Conservation (phyloP, 495 filamentous ascomycete species). For the Patellaria atrata region DNA sequence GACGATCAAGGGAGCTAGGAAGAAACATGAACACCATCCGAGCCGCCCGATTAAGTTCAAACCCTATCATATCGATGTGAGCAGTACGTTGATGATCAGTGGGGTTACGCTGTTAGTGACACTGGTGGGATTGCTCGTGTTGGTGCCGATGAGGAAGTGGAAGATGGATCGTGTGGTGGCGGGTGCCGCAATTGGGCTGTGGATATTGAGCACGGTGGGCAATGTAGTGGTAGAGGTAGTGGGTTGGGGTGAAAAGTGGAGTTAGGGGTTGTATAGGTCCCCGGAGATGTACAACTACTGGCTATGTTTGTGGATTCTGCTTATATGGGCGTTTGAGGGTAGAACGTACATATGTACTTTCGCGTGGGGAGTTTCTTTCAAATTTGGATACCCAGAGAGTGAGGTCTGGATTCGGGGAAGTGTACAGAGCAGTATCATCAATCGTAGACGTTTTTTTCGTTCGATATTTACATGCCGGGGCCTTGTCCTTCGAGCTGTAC, state of each 20-base stretch:
- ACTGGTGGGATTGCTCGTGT: slow-evolving; percentile 59
- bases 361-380: too few relatives aligned
- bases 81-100: slow-evolving; percentile 67
- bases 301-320: too few relatives aligned
- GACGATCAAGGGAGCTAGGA: slow-evolving; percentile 45
- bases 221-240: slow-evolving; percentile 71
- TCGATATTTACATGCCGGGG: too few relatives aligned
- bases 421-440: too few relatives aligned
- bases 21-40: slow-evolving; percentile 43
- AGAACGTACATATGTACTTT: too few relatives aligned
- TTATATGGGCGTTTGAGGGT: too few relatives aligned
- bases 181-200: slow-evolving; percentile 67
- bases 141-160: slow-evolving; percentile 81
- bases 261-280: not conserved
- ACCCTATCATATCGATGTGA: slow-evolving; percentile 65
- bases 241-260: slow-evolving; percentile 16
- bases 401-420: too few relatives aligned
- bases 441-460: too few relatives aligned
- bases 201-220: slow-evolving; percentile 65
- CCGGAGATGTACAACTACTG: too few relatives aligned
- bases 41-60: slow-evolving; percentile 31
- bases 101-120: slow-evolving; percentile 70
- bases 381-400: too few relatives aligned
- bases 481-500: too few relatives aligned
- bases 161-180: slow-evolving; percentile 75